Evolutionary conservation across 1,139 yeast genomes (phyloP).

Genomic region (Geotrichum aggregatum): DNA sequence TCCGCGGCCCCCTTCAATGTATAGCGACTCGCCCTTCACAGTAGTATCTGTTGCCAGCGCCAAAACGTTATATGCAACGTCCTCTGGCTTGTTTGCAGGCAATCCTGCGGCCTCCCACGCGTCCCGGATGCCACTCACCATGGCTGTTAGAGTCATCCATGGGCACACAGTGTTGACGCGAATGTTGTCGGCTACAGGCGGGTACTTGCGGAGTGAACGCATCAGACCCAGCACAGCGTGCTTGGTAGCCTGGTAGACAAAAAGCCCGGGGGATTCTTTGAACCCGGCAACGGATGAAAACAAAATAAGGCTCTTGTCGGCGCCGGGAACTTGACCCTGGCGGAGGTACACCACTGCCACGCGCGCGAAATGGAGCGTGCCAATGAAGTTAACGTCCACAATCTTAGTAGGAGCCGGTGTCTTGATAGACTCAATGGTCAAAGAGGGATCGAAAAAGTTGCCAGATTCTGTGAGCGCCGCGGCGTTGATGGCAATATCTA

Average conservation of each 20-base stretch:
- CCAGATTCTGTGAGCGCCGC: not conserved
- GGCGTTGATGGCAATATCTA: not conserved
- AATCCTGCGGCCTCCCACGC: not conserved
- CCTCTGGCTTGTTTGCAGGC: not conserved
- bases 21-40: not conserved
- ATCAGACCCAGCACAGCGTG: not conserved
- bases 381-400: not conserved
- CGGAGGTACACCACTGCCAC: not conserved
- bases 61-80: not conserved
- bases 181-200: not conserved
- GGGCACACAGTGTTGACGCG: not conserved
- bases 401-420: not conserved
- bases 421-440: not conserved
- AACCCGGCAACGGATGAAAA: not conserved
- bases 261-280: not conserved
- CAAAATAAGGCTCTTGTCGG: not conserved
- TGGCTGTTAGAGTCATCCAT: not conserved
- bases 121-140: not conserved
- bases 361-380: not conserved
- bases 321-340: not conserved
- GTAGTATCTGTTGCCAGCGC: not conserved
- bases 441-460: not conserved
- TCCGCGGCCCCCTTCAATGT: not conserved
- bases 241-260: not conserved
- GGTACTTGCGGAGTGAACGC: not conserved